Conservation (phyloP, 768 basidiomycete species). For the Xerocomellus intermedius region DNA sequence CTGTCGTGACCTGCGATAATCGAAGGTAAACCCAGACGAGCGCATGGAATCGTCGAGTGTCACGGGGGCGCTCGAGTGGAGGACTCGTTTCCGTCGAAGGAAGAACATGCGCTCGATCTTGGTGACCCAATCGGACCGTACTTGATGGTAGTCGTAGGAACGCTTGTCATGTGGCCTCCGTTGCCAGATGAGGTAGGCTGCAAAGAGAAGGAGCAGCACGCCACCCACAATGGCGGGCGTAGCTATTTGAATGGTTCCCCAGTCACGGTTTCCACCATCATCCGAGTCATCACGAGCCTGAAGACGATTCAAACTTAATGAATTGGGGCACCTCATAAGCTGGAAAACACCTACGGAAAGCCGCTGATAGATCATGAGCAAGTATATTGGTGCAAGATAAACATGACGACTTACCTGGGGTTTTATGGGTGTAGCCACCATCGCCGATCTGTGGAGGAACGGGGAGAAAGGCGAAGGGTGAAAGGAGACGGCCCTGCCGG, state of each 20-base stretch:
- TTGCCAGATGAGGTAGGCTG: slow-evolving; percentile 24
- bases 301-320: background rate
- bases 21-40: background rate
- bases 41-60: slow-evolving; percentile 27
- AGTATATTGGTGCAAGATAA: background rate
- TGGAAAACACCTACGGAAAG: slow-evolving; percentile 20
- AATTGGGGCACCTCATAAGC: background rate
- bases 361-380: slow-evolving; percentile 15
- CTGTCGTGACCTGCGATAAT: slow-evolving; percentile 8
- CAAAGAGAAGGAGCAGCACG: slow-evolving; percentile 25
- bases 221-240: slow-evolving; percentile 35
- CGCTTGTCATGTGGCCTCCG: slow-evolving; percentile 9
- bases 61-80: slow-evolving; percentile 11
- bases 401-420: slow-evolving; percentile 12
- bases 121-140: slow-evolving; percentile 12
- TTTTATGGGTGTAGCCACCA: slow-evolving; percentile 16
- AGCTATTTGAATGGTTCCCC: slow-evolving; percentile 34
- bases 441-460: slow-evolving; percentile 14
- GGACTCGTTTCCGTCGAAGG: slow-evolving; percentile 15
- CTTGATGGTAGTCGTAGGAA: slow-evolving; percentile 12
- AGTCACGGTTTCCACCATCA: background rate
- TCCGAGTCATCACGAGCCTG: slow-evolving; percentile 18
- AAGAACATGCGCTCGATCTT: slow-evolving; percentile 17
- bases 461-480: background rate
- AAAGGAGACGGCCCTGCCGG: background rate